phyloP scores from a whole-genome alignment of 768 basidiomycete species.

The Suillus paluster region DNA sequence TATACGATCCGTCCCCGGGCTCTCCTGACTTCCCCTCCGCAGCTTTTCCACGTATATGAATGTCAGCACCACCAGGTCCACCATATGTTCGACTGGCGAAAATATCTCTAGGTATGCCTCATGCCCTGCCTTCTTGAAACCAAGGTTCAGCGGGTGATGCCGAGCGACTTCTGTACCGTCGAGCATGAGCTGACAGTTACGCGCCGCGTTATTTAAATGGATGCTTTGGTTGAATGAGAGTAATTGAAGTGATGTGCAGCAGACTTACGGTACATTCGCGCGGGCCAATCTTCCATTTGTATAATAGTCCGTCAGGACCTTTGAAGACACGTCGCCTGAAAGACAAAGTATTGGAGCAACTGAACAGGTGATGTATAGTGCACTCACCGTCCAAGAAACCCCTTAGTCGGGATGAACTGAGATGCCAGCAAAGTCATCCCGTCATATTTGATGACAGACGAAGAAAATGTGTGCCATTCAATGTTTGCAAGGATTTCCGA shows the following conservation, averaged over 20 bases:
- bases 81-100: constrained; percentile 25
- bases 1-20: constrained; percentile 6
- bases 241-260: not conserved
- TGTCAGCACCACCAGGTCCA: constrained; percentile 35
- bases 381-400: constrained; percentile 12
- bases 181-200: constrained; percentile 1
- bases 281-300: constrained; percentile 14
- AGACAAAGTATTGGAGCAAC: not conserved
- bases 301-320: constrained; percentile 9
- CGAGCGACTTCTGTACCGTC: not conserved
- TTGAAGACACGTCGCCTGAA: constrained; percentile 10
- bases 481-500: constrained; percentile 31
- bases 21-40: constrained; percentile 17
- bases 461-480: constrained; percentile 25
- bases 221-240: not conserved
- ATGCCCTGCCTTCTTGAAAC: constrained; percentile 5
- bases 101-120: constrained; percentile 30
- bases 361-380: not conserved
- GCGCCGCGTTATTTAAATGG: not conserved
- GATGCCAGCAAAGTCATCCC: constrained; percentile 23
- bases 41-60: constrained; percentile 35
- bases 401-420: constrained; percentile 17
- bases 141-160: not conserved
- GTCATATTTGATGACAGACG: constrained; percentile 27
- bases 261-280: constrained; percentile 9